A percentile compares a stretch with the other conserved stretches of the same genome.
phyloP scores from a whole-genome alignment of 2,329 filamentous ascomycete species.

The Emmonsia crescens region DNA sequence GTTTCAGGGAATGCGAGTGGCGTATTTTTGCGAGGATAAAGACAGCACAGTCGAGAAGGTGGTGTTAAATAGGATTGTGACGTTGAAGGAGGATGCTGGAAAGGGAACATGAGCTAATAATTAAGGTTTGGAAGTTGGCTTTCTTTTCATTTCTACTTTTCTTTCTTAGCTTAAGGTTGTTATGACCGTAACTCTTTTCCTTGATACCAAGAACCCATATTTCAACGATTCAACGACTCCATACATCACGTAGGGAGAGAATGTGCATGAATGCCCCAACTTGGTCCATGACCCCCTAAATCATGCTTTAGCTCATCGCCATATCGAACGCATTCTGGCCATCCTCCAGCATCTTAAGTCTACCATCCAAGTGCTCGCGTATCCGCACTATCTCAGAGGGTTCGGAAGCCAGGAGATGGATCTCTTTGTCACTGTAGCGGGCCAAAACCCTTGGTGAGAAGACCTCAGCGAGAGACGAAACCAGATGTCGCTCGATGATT shows the following conservation, averaged over 20 bases:
- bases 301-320: constrained; percentile 3
- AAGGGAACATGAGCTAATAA: constrained; percentile 2
- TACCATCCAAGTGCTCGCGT: constrained; percentile 6
- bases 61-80: constrained; percentile 84
- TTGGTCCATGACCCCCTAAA: neutral
- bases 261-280: neutral
- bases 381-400: neutral
- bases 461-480: constrained; percentile 2
- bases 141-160: no score
- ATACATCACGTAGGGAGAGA: neutral
- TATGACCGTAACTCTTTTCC: neutral
- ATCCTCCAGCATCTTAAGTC: constrained; percentile 1
- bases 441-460: constrained; percentile 5
- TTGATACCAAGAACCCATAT: neutral
- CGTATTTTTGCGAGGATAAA: constrained; percentile 68
- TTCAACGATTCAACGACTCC: neutral
- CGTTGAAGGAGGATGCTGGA: constrained; percentile 67
- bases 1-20: constrained; percentile 80
- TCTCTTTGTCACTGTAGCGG: constrained; percentile 5
- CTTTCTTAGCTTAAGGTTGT: neutral
- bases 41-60: constrained; percentile 71
- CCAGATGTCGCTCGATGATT: constrained; percentile 6
- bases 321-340: constrained; percentile 5
- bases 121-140: no score
- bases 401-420: constrained; percentile 5